Conservation (phyloP, 352 stramenopile species). For the Globisporangium nagaii region DNA sequence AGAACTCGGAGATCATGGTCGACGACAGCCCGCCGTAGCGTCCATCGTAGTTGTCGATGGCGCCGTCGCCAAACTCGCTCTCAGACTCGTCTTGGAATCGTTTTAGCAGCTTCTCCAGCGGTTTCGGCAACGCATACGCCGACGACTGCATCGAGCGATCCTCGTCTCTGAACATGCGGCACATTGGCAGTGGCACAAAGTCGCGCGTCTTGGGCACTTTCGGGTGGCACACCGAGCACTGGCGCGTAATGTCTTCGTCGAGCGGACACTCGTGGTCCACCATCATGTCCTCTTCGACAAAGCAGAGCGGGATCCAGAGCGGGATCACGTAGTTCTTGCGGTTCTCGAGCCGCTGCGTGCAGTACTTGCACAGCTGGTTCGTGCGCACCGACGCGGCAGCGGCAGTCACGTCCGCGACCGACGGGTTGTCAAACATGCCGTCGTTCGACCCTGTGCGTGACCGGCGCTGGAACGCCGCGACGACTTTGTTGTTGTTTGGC, state of each 20-base stretch:
- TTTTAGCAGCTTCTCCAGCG: slow-evolving; percentile 53
- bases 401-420: slow-evolving; percentile 22
- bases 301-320: slow-evolving; percentile 79
- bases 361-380: slow-evolving; percentile 63
- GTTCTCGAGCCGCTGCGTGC: slow-evolving; percentile 44
- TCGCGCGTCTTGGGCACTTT: slow-evolving; percentile 31
- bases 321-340: slow-evolving; percentile 71
- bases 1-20: slow-evolving; percentile 34
- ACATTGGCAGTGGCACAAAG: slow-evolving; percentile 75
- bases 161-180: slow-evolving; percentile 56
- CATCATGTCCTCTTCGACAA: slow-evolving; percentile 80
- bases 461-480: slow-evolving; percentile 24
- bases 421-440: slow-evolving; percentile 30
- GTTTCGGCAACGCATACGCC: slow-evolving; percentile 46
- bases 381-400: slow-evolving; percentile 30
- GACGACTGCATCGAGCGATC: slow-evolving; percentile 20
- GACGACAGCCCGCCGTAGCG: slow-evolving; percentile 12
- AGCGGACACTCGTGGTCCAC: slow-evolving; percentile 59
- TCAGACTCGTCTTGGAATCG: slow-evolving; percentile 23
- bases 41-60: slow-evolving; percentile 32
- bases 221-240: slow-evolving; percentile 57
- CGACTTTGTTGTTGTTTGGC: slow-evolving; percentile 17
- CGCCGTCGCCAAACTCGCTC: background rate
- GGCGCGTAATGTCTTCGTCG: slow-evolving; percentile 59
- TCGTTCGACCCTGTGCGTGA: slow-evolving; percentile 45